Evolutionary conservation across 2,329 filamentous ascomycete species (phyloP).

Genomic region (Aspergillus vadensis): DNA sequence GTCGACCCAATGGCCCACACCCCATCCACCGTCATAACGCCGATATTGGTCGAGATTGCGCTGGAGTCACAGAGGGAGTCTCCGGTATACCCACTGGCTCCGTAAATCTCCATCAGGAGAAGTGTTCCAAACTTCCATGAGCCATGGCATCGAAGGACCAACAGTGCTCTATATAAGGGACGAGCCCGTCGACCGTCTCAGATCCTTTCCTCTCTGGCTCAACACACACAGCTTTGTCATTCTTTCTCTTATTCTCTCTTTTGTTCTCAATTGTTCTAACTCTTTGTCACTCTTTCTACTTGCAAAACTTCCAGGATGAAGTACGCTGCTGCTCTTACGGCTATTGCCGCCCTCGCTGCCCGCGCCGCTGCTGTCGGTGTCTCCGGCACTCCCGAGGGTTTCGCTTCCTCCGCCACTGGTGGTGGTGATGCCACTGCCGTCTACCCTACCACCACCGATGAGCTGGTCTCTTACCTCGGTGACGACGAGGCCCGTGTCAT

Average conservation of each 20-base stretch:
- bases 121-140: not conserved
- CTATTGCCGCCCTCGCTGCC: constrained; percentile 19
- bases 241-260: constrained; percentile 7
- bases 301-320: constrained; percentile 22
- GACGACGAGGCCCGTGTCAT: constrained; percentile 59
- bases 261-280: not conserved
- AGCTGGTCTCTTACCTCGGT: constrained; percentile 62
- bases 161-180: not conserved
- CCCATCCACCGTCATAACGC: not conserved
- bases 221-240: constrained; percentile 6
- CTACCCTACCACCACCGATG: constrained; percentile 56
- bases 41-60: constrained; percentile 1
- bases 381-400: constrained; percentile 47
- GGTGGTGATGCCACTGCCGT: constrained; percentile 58
- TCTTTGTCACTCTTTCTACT: constrained; percentile 5
- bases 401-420: constrained; percentile 59
- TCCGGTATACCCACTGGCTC: not conserved
- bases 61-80: not conserved
- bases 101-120: not conserved
- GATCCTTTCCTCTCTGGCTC: constrained; percentile 7
- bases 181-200: not conserved
- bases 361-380: constrained; percentile 20
- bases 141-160: not conserved
- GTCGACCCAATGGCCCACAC: not conserved
- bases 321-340: constrained; percentile 18